These are phyloP conservation scores for Cyclospora cayetanensis DNA, from an alignment of 169 alveolate genomes.

Conservation along the genomic window DNA sequence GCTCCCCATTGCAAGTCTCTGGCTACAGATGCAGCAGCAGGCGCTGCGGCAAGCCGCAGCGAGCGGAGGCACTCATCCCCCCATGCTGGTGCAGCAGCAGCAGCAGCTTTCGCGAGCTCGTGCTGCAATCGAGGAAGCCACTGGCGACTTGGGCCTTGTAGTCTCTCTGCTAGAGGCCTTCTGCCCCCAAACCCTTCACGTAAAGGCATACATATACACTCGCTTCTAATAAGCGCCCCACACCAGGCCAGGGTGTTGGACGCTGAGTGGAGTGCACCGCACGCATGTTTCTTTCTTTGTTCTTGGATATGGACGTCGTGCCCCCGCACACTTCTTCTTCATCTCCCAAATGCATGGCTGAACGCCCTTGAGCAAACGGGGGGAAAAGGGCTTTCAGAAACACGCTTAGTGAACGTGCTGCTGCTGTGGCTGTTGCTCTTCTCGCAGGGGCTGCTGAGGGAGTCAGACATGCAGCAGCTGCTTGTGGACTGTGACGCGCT, in stretches of 20 bases:
- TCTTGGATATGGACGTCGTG: not conserved
- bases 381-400: not conserved
- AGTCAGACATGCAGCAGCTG: constrained; percentile 30
- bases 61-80: constrained; percentile 11
- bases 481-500: constrained; percentile 49
- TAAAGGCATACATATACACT: not conserved
- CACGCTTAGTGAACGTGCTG: not conserved
- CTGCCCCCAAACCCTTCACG: constrained; percentile 35
- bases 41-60: constrained; percentile 14
- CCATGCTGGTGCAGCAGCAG: constrained; percentile 56
- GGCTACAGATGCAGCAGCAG: constrained; percentile 45
- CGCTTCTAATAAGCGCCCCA: not conserved
- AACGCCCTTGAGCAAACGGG: no score
- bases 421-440: not conserved
- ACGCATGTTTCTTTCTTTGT: not conserved
- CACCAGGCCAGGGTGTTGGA: no score
- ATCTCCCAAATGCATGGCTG: not conserved
- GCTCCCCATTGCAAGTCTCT: constrained; percentile 35
- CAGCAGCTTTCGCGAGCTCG: constrained; percentile 61
- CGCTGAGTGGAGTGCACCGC: no score
- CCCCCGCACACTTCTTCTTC: not conserved
- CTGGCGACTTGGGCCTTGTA: constrained; percentile 49
- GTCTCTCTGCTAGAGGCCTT: constrained; percentile 34
- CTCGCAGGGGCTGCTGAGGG: constrained; percentile 54
- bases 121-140: constrained; percentile 59